Base-by-base conservation (phyloP, 176 grass and related monocot species). In the Phoenix roebelenii region DNA sequence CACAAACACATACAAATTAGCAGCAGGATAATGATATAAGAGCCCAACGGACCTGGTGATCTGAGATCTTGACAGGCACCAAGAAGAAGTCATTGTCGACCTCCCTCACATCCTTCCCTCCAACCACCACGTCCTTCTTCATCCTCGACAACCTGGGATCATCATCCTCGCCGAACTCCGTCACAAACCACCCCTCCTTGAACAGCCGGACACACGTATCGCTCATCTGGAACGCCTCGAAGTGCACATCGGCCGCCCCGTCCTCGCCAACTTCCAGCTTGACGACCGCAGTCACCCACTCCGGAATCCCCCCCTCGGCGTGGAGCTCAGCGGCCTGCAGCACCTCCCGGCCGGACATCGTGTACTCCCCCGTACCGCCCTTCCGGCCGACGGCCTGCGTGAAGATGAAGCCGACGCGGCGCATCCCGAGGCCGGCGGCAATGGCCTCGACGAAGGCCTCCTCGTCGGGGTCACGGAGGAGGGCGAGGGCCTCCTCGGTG, bases 211-310 rank as follows among this genome's bases (percentile, higher is more conserved):
- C 70, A 63, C 93, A 98, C 44, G 62, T 83, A 64, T 98, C 93
- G 18, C 93, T 98, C 87, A 98, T 98, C 81, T 92, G 93, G 76
- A 98, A 98, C 1, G 93, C 87, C 79, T 98, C 93, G 5, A 98
- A 92, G 66, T 98, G 93, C 66, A 92, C 93, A 10, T 91, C 87
- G 0, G 74, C 74, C 3, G 80, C 74, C 50, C 83, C 91, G 1
- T 90, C 87, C 0, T 78, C 93, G 15, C 71, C 79, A 0, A 85
- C 84, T 67, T 89, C 73, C 15, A 92, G 82, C 77, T 98, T 98
- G 18, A 98, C 93, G 25, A 98, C 49, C 15, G 76, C 93, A 0
- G 93, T 92, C 18, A 92, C 79, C 93, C 93, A 98, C 79, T 98
- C 84, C 14, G 67, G 71, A 25, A 83, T 70, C 25, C 63, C 81